Evolutionary conservation across 2,329 filamentous ascomycete genomes (phyloP).

Genomic region (Aspergillus sp.): DNA sequence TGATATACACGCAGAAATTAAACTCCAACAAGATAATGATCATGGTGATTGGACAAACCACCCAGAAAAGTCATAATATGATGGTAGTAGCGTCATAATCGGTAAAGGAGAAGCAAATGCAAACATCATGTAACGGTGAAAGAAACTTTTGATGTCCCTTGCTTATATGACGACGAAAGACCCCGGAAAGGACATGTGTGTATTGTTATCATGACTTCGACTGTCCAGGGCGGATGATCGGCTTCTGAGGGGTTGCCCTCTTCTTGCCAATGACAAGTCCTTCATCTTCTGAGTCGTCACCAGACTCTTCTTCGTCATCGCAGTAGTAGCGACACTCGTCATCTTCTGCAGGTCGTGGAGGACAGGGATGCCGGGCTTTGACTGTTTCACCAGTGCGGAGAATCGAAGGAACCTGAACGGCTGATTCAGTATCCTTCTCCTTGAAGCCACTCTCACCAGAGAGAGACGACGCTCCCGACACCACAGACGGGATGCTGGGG

Average conservation of each 20-base stretch:
- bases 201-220: conserved; percentile 14
- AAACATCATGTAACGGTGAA: not conserved
- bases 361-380: conserved; percentile 31
- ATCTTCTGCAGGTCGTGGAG: conserved; percentile 33
- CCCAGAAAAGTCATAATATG: not conserved
- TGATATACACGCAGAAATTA: conserved; percentile 23
- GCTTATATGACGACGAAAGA: not conserved
- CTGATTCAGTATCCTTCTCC: conserved; percentile 30
- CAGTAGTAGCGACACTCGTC: conserved; percentile 44
- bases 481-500: conserved; percentile 49
- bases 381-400: conserved; percentile 47
- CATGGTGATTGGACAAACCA: not conserved
- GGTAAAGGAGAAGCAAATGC: not conserved
- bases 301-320: conserved; percentile 42
- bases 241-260: conserved; percentile 28
- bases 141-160: not conserved
- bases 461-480: conserved; percentile 49
- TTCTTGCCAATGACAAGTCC: conserved; percentile 44
- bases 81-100: not conserved
- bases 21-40: conserved; percentile 3
- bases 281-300: conserved; percentile 47
- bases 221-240: conserved; percentile 17
- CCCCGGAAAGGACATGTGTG: not conserved
- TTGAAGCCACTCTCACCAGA: conserved; percentile 41
- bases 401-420: conserved; percentile 37